Evolutionary conservation across 805 yeast genomes (phyloP).

Genomic region (Debaryomyces tyrocola): DNA sequence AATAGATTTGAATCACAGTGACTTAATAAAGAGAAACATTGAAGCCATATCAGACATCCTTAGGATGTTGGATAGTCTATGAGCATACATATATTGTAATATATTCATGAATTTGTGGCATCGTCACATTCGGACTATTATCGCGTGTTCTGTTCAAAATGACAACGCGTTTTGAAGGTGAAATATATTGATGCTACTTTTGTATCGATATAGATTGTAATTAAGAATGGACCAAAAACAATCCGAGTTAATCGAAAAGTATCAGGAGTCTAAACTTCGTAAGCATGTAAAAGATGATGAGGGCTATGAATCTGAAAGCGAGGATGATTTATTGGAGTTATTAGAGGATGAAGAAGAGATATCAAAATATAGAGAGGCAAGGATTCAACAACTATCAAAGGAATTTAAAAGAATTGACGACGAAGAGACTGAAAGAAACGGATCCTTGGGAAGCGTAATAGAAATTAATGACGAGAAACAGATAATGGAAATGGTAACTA

Average conservation of each 20-base stretch:
- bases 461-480: conserved; percentile 52
- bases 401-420: conserved; percentile 40
- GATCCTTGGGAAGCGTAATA: conserved; percentile 29
- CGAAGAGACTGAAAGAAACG: conserved; percentile 38
- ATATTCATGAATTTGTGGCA: too few species aligned
- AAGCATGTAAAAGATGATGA: conserved; percentile 33
- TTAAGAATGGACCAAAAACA: conserved; percentile 32
- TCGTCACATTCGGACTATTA: not conserved
- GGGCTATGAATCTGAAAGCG: conserved; percentile 28
- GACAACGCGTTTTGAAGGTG: conserved; percentile 2
- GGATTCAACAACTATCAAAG: conserved; percentile 56
- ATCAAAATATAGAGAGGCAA: conserved; percentile 56
- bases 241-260: conserved; percentile 40
- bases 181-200: not conserved
- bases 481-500: conserved; percentile 52
- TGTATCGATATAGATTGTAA: not conserved
- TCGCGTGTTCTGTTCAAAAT: conserved; percentile 3
- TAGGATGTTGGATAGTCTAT: conserved; percentile 4
- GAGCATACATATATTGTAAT: not conserved
- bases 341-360: conserved; percentile 46
- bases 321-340: conserved; percentile 48
- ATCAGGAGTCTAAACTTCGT: conserved; percentile 41
- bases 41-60: conserved; percentile 17
- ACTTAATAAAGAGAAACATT: conserved; percentile 17
- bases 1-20: conserved; percentile 9